phyloP scores from a whole-genome alignment of 2,329 filamentous ascomycete genomes.

The Berkeleyomyces basicola region DNA sequence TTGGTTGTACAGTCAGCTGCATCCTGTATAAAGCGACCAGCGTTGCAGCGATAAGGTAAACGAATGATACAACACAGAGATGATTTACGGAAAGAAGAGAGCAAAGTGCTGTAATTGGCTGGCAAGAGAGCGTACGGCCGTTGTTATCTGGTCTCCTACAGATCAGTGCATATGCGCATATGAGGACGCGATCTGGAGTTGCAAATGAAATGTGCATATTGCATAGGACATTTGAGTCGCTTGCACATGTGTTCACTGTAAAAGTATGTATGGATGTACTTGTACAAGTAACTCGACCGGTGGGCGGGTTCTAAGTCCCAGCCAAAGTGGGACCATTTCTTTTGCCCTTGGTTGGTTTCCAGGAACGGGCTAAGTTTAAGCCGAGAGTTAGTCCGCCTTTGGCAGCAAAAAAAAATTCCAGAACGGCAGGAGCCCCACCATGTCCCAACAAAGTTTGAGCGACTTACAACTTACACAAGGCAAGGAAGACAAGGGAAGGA shows the following conservation, averaged over 20 bases:
- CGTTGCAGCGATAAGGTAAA: not conserved
- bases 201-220: not conserved
- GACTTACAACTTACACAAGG: not conserved
- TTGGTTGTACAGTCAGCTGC: not conserved
- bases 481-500: not conserved
- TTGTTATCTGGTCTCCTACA: not conserved
- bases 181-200: not conserved
- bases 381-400: not conserved
- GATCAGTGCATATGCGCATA: not conserved
- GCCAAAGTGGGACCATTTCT: not conserved
- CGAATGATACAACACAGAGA: not conserved
- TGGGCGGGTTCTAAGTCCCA: too few relatives aligned
- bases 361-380: conserved; percentile 3
- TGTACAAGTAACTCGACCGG: not conserved
- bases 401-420: not conserved
- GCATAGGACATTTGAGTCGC: not conserved
- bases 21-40: not conserved
- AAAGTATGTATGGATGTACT: not conserved
- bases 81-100: not conserved
- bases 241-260: too few relatives aligned
- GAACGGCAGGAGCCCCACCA: not conserved
- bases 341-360: not conserved
- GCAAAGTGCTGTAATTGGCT: not conserved
- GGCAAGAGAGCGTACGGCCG: not conserved
- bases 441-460: conserved; percentile 11